Base-by-base conservation (phyloP, 148 eudicot species). In the Fallopia convolvulus region DNA sequence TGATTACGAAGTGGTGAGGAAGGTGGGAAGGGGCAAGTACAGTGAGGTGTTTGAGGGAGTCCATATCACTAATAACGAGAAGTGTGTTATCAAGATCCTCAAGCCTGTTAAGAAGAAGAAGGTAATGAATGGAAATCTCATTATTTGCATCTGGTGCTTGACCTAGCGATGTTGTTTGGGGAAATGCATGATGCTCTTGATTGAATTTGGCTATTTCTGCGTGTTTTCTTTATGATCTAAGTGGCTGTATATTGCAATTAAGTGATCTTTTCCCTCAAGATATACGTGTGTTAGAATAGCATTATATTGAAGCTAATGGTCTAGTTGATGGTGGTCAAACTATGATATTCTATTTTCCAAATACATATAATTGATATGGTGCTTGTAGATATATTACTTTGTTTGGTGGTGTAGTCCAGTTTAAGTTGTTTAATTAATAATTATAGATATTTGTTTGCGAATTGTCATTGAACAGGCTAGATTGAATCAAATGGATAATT, bases 31-130 rank as follows among this genome's bases (percentile, higher is more conserved):
- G 61, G 98, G 98, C 8, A 93, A 93, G 79, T 93, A 93, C 76
- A 93, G 98, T 47, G 98, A 93, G 90, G 98, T 93, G 74, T 93
- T 93, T 32, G 94, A 93, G 77, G 98, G 98, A 4, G 78, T 90
- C 81, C 97, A 90, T 80, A 83, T 85, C 80, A 82, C 89, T 39
- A 84, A 88, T 72, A 89, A 89, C 73, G 97, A 93, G 21, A 93
- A 93, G 76, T 93, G 98, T 82, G 60, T 93, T n/a, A 92, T 93
- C 66, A 93, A 93, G 88, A 92, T 93, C 77, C 97, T 93, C 66
- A 91, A 93, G 78, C 98, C 98, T 46, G 97, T 93, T 30, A 93
- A 92, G 88, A 93, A 93, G 90, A 93, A 92, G 90, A 93, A 93
- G 97, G 97, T 88, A 44, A 44, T 44, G 13, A 15, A 42, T 36